A percentile compares a stretch with the other conserved stretches of the same genome.
These are phyloP conservation scores for Centella asiatica DNA, from an alignment of 129 eudicot species.

Conservation along the genomic window DNA sequence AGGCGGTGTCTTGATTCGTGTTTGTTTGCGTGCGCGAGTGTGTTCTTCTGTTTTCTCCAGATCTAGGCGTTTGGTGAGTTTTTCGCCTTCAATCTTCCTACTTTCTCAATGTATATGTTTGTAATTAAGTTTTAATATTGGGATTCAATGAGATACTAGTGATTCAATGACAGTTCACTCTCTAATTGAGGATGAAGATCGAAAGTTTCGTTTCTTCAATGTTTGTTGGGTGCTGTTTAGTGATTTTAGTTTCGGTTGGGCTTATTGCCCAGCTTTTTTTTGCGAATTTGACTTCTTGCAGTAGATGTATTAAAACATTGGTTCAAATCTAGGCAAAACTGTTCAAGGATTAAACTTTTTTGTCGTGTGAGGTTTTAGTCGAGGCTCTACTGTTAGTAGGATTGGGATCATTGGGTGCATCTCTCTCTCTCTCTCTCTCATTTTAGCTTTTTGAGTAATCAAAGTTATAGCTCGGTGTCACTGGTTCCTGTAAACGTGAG, in stretches of 20 bases:
- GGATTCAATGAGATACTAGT: background rate
- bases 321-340: no score
- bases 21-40: background rate
- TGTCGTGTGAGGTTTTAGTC: no score
- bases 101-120: background rate
- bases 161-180: background rate
- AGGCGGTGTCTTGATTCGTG: background rate
- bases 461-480: background rate
- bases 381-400: no score
- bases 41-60: slow-evolving; percentile 7
- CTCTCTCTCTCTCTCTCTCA: background rate
- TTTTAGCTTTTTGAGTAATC: background rate
- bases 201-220: background rate
- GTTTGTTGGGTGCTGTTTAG: background rate
- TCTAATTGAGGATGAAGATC: background rate
- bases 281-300: no score
- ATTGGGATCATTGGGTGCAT: no score
- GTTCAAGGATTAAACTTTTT: no score
- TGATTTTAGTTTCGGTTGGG: background rate
- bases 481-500: background rate
- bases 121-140: background rate
- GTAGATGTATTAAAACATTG: no score
- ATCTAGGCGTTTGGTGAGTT: slow-evolving; percentile 32
- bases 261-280: background rate
- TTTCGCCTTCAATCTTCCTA: background rate